A percentile compares a stretch with the other conserved stretches of the same genome.
Conservation (phyloP, 148 eudicot species). For the Fagopyrum esculentum region DNA sequence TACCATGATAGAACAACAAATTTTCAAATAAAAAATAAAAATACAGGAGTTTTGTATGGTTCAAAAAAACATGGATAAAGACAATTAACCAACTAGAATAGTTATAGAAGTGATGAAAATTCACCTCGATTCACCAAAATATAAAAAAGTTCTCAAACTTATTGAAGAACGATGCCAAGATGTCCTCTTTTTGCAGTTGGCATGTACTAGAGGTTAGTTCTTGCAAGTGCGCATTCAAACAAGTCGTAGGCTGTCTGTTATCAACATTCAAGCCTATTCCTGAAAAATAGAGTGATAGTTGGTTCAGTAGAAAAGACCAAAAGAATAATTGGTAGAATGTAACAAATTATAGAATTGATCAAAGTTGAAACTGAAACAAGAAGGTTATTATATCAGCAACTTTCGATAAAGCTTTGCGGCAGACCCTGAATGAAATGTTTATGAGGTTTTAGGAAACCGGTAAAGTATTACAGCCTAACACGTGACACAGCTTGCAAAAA, state of each 20-base stretch:
- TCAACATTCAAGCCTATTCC: slow-evolving; percentile 92
- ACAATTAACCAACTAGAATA: not conserved
- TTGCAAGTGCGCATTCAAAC: slow-evolving; percentile 61
- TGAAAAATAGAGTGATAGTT: slow-evolving; percentile 16
- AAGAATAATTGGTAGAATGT: too few species aligned
- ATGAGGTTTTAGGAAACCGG: not conserved
- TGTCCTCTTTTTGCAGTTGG: slow-evolving; percentile 59
- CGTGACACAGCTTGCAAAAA: not conserved
- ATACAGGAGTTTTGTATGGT: too few species aligned
- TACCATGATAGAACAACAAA: too few species aligned
- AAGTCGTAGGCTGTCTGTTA: slow-evolving; percentile 68
- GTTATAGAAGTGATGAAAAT: not conserved
- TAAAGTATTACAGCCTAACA: not conserved
- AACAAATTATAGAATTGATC: too few species aligned
- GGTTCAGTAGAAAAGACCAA: too few species aligned
- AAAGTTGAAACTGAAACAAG: too few species aligned
- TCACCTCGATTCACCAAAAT: slow-evolving; percentile 55
- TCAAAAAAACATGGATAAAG: too few species aligned
- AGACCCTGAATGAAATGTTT: slow-evolving; percentile 45
- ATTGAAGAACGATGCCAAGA: slow-evolving; percentile 29
- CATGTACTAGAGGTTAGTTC: slow-evolving; percentile 35
- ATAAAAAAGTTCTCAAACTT: slow-evolving; percentile 42
- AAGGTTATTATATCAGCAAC: too few species aligned
- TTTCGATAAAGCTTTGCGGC: slow-evolving; percentile 23
- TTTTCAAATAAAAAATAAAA: too few species aligned